These are phyloP conservation scores for Symbiodinium pilosum DNA, from an alignment of 73 alveolate species.

Conservation along the genomic window DNA sequence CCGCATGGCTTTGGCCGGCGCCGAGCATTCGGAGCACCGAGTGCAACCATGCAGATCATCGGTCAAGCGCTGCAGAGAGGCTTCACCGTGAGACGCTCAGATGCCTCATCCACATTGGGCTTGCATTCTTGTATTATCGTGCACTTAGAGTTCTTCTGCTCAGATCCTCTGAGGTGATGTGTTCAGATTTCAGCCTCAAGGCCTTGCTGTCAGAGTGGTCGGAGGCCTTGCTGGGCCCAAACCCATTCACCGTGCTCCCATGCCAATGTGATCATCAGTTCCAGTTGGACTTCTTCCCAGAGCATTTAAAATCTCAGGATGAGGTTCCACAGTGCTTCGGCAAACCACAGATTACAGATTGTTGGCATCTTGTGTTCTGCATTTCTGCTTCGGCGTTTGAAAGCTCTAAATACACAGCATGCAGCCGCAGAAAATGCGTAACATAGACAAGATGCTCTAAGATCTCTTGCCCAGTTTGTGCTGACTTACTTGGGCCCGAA, in stretches of 20 bases:
- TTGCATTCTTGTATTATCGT: no score
- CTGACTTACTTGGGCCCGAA: no score
- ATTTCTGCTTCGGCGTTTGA: no score
- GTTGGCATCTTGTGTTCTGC: no score
- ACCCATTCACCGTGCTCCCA: constrained; percentile 32
- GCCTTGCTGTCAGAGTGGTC: constrained; percentile 74
- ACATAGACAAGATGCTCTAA: no score
- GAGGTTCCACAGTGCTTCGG: constrained; percentile 70
- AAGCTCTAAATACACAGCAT: no score
- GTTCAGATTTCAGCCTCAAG: constrained; percentile 77
- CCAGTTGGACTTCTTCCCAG: constrained; percentile 66
- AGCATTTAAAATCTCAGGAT: constrained; percentile 45
- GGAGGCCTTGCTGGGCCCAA: constrained; percentile 69
- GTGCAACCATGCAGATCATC: constrained; percentile 22
- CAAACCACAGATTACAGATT: no score
- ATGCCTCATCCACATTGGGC: no score
- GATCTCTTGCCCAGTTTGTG: no score
- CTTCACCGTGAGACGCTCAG: constrained; percentile 76
- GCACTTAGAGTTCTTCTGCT: no score
- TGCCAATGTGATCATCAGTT: constrained; percentile 39
- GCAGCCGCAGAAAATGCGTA: no score
- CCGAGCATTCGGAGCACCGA: neutral
- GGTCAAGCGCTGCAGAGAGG: constrained; percentile 37
- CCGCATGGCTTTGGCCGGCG: constrained; percentile 31
- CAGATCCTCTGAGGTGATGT: no score